phyloP scores from a whole-genome alignment of 805 yeast genomes.

The Ogataea henricii region DNA sequence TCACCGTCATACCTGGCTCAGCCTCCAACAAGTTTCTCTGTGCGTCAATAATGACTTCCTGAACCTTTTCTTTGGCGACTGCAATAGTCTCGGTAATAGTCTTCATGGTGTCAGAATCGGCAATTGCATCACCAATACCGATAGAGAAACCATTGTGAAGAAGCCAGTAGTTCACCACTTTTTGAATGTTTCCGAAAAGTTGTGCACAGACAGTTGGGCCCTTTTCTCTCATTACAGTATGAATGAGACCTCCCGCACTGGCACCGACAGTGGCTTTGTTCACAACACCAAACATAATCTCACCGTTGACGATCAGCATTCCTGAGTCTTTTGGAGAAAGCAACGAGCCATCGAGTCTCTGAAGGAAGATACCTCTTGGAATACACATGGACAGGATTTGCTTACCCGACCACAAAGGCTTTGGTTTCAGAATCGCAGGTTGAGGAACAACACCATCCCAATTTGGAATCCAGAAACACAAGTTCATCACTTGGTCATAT shows the following conservation, averaged over 20 bases:
- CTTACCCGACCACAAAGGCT: constrained; percentile 97
- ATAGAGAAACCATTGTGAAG: constrained; percentile 96
- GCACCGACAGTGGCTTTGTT: constrained; percentile 99
- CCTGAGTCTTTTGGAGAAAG: constrained; percentile 91
- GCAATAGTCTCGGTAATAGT: constrained; percentile 91
- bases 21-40: constrained; percentile 87
- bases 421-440: constrained; percentile 92
- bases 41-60: constrained; percentile 89
- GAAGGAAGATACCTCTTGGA: constrained; percentile 94
- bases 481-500: constrained; percentile 93
- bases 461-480: constrained; percentile 95
- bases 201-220: constrained; percentile 90
- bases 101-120: constrained; percentile 95
- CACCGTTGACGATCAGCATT: constrained; percentile 94
- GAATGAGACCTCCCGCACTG: constrained; percentile 96
- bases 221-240: constrained; percentile 96
- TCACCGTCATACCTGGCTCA: constrained; percentile 99
- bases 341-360: constrained; percentile 88
- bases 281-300: constrained; percentile 95
- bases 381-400: constrained; percentile 90
- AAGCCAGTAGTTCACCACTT: constrained; percentile 94
- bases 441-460: constrained; percentile 99
- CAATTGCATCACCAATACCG: constrained; percentile 99
- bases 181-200: constrained; percentile 89
- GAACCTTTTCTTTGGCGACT: constrained; percentile 91